A percentile compares a stretch with the other conserved stretches of the same genome.
phyloP scores from a whole-genome alignment of 108 stramenopile species.

The Nannochloropsis salina region DNA sequence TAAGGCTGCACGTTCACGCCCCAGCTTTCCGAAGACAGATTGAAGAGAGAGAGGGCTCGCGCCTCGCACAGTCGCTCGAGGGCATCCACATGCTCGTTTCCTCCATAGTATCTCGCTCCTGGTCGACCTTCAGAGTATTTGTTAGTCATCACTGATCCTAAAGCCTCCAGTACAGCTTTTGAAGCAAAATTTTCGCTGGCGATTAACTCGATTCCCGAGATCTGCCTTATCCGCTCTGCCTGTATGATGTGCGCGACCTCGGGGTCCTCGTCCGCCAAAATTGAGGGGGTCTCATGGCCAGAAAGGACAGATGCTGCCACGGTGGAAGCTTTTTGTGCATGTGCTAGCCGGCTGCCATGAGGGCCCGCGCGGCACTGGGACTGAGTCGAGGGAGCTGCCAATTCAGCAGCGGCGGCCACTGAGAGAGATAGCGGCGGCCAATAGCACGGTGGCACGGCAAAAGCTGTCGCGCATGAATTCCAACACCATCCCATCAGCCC shows the following conservation, averaged over 20 bases:
- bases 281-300: neutral
- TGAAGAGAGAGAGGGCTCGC: conserved; percentile 87
- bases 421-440: neutral
- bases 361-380: neutral
- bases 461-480: neutral
- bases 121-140: conserved; percentile 58
- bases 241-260: neutral
- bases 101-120: conserved; percentile 54
- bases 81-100: conserved; percentile 52
- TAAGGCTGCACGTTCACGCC: conserved; percentile 77
- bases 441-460: neutral
- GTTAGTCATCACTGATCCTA: conserved; percentile 55
- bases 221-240: conserved; percentile 7
- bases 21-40: conserved; percentile 72
- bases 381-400: neutral
- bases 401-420: neutral
- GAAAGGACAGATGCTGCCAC: neutral
- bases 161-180: conserved; percentile 75
- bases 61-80: conserved; percentile 56
- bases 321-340: neutral
- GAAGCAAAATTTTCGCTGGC: conserved; percentile 83
- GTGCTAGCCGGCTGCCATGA: neutral
- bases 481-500: neutral
- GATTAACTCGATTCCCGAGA: conserved; percentile 52
- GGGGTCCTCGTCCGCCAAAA: neutral